phyloP scores from a whole-genome alignment of 768 basidiomycete genomes.

The Boletus subcaerulescens region DNA sequence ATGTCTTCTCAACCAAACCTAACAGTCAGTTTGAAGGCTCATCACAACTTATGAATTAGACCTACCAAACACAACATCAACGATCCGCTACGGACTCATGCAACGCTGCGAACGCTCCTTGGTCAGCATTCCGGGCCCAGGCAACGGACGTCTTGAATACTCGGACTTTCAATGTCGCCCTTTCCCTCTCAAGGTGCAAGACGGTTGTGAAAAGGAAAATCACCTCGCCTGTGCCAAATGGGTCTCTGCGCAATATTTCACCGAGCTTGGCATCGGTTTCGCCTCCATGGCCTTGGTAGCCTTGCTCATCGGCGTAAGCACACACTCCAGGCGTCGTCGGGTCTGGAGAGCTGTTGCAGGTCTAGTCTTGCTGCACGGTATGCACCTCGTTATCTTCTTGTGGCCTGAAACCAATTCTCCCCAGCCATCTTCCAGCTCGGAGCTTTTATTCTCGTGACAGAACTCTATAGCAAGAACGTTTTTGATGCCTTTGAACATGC shows the following conservation, averaged over 20 bases:
- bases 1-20: constrained; percentile 20
- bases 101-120: constrained; percentile 54
- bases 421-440: constrained; percentile 58
- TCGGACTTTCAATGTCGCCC: constrained; percentile 58
- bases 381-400: background rate
- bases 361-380: constrained; percentile 61
- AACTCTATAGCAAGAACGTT: constrained; percentile 46
- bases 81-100: constrained; percentile 56
- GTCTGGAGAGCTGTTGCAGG: constrained; percentile 75
- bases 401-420: background rate
- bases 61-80: constrained; percentile 44
- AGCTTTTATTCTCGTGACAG: constrained; percentile 62
- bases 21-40: constrained; percentile 38
- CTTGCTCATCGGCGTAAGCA: constrained; percentile 66
- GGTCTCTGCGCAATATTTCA: constrained; percentile 66
- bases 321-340: constrained; percentile 67
- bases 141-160: constrained; percentile 46
- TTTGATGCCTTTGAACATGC: constrained; percentile 56
- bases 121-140: constrained; percentile 45
- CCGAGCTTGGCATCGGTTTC: constrained; percentile 65
- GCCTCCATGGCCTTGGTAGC: constrained; percentile 54
- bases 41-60: constrained; percentile 37
- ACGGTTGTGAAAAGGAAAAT: constrained; percentile 51
- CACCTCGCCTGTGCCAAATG: constrained; percentile 60
- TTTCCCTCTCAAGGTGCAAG: constrained; percentile 56